Conservation (phyloP, 2,329 filamentous ascomycete species). For the Microdochium paspali region DNA sequence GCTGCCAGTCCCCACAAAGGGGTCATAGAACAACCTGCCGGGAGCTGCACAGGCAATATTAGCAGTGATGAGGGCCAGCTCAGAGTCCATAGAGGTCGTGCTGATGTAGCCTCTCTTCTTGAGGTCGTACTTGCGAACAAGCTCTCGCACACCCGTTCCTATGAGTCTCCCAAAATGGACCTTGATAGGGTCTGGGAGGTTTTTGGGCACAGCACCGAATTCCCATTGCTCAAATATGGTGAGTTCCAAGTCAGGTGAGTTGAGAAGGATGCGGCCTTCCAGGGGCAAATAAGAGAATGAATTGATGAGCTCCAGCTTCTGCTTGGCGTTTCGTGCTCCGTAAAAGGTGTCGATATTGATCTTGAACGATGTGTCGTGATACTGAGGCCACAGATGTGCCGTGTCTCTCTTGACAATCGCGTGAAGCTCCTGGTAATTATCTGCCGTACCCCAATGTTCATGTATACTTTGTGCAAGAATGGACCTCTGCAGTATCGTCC, state of each 20-base stretch:
- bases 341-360: slow-evolving; percentile 80
- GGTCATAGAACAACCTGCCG: slow-evolving; percentile 85
- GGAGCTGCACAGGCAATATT: slow-evolving; percentile 79
- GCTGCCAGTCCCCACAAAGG: slow-evolving; percentile 90
- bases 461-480: slow-evolving; percentile 78
- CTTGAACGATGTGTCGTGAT: slow-evolving; percentile 62
- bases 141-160: slow-evolving; percentile 54
- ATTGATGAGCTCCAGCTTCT: slow-evolving; percentile 70
- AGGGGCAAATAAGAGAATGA: slow-evolving; percentile 73
- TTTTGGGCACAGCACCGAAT: slow-evolving; percentile 37
- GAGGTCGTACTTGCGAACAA: slow-evolving; percentile 68
- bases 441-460: slow-evolving; percentile 76
- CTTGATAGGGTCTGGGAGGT: slow-evolving; percentile 43
- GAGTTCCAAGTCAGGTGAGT: slow-evolving; percentile 63
- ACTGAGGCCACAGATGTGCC: slow-evolving; percentile 55
- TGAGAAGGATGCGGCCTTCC: slow-evolving; percentile 68
- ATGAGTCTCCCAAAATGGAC: slow-evolving; percentile 68
- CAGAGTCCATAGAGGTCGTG: slow-evolving; percentile 95
- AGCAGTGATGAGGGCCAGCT: slow-evolving; percentile 82
- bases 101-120: slow-evolving; percentile 93
- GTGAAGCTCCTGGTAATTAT: slow-evolving; percentile 60
- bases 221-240: slow-evolving; percentile 77
- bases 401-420: slow-evolving; percentile 50
- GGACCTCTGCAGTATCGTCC: slow-evolving; percentile 60
- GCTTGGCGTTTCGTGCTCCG: slow-evolving; percentile 52